Base-by-base conservation (phyloP, 2,329 filamentous ascomycete species). In the Cercospora nicotianae region DNA sequence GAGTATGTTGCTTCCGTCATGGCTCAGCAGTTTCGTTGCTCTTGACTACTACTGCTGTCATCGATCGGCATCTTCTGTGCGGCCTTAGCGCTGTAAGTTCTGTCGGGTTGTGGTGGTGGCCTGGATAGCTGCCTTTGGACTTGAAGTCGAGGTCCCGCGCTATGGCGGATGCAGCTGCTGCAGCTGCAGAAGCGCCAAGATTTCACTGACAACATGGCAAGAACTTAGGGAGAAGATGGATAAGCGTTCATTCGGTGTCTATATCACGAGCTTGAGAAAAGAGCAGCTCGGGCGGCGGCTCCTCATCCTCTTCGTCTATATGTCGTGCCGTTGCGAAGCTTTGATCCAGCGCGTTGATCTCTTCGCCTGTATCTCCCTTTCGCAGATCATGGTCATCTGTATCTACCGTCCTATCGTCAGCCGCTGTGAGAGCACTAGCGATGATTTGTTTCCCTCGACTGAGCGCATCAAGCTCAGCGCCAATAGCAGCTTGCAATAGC, bases 401-500 rank as follows among this genome's bases (percentile, higher is more conserved):
- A 26, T 68, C 36, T 20, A 45, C 45, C 12, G 45, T 18, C 10
- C 31, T 60, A 13, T 63, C 66, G 39, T 61, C 61, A 23, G 65
- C 55, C 8, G 63, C 67, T 12, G 64, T 66, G 4, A 83, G 72
- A 10, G 79, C 76, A 10, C 78, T 75, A 45, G 81, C 75, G n/a
- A 92, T 79, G 51, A 92, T 81, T 3, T 81, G 78, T 72, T 85
- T 84, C 1, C 88, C 89, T 73, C 89, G 86, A 33, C 80, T 81
- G 68, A 91, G 89, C 2, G 89, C 89, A 67, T 90, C 88, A 1
- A 91, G 75, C 76, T 92, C 91, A 0, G 91, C 91, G 0, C 91
- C 90, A 36, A 94, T 88, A 10, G 90, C 91, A 62, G 87, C 91
- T 4, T 93, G 88, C 18, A 94, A 82, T 16, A 94, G 80, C 66